Evolutionary conservation across 805 yeast genomes (phyloP).

Genomic region (Candida lessepsii): DNA sequence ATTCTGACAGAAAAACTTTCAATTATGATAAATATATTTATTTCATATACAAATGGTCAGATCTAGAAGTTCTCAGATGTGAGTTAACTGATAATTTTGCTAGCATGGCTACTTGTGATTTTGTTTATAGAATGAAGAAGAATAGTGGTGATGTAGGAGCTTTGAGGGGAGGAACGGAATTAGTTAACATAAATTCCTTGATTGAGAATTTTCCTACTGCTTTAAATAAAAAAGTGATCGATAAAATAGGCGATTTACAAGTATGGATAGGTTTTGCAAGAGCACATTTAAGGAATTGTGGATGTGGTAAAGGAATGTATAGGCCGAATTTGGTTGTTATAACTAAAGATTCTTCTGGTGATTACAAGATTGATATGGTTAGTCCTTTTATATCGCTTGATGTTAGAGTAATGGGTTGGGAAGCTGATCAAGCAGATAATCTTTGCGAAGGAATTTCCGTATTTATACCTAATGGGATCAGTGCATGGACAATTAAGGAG

Average conservation of each 20-base stretch:
- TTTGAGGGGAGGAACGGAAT: conserved; percentile 37
- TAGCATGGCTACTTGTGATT: conserved; percentile 14
- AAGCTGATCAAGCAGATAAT: conserved; percentile 20
- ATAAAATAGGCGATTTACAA: conserved; percentile 17
- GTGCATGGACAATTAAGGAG: conserved; percentile 21
- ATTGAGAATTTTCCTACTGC: conserved; percentile 5
- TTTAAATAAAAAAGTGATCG: no score
- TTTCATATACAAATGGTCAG: conserved; percentile 34
- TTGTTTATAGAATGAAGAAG: conserved; percentile 11
- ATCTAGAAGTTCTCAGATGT: conserved; percentile 16
- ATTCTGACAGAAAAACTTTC: conserved; percentile 16
- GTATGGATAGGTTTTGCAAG: conserved; percentile 40
- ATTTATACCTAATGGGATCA: conserved; percentile 36
- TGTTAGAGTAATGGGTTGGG: conserved; percentile 28
- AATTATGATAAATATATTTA: conserved; percentile 25
- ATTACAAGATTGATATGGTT: conserved; percentile 26
- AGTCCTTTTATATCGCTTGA: conserved; percentile 29
- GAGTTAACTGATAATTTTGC: conserved; percentile 12
- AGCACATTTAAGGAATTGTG: conserved; percentile 37
- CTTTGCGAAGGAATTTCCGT: conserved; percentile 29
- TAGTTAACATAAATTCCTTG: conserved; percentile 23
- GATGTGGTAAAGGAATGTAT: conserved; percentile 38
- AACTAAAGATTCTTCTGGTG: conserved; percentile 12
- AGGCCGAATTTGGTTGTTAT: conserved; percentile 38
- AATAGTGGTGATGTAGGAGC: conserved; percentile 17